Evolutionary conservation across 768 basidiomycete species (phyloP).

Genomic region (Hydnum rufescens): DNA sequence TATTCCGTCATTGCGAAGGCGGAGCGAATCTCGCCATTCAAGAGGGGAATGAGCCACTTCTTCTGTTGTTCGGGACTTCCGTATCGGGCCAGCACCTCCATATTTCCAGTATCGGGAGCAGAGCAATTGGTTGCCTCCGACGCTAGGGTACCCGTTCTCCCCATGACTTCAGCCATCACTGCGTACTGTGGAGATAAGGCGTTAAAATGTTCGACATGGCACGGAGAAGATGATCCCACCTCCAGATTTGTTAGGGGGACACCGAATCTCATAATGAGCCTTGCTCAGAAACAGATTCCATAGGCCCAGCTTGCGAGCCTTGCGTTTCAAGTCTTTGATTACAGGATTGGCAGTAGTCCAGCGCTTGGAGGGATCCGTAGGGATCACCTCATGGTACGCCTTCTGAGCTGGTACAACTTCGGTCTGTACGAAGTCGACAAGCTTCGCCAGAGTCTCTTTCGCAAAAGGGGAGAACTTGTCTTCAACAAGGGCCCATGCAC

Average conservation of each 20-base stretch:
- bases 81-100: constrained; percentile 96
- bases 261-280: constrained; percentile 75
- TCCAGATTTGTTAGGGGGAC: constrained; percentile 87
- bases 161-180: constrained; percentile 91
- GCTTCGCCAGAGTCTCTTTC: constrained; percentile 66
- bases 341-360: constrained; percentile 77
- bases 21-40: constrained; percentile 84
- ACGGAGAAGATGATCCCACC: constrained; percentile 24
- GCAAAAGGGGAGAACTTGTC: constrained; percentile 84
- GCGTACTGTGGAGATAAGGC: constrained; percentile 43
- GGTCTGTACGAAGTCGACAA: constrained; percentile 75
- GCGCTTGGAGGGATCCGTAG: constrained; percentile 45
- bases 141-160: constrained; percentile 60
- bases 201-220: not conserved
- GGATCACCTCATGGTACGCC: constrained; percentile 65
- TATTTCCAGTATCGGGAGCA: constrained; percentile 95
- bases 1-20: constrained; percentile 97
- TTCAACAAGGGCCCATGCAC: constrained; percentile 83
- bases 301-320: constrained; percentile 72
- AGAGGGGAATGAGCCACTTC: constrained; percentile 70
- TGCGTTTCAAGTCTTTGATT: constrained; percentile 65
- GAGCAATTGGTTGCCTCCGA: constrained; percentile 85
- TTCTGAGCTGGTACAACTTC: constrained; percentile 68
- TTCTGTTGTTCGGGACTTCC: constrained; percentile 81
- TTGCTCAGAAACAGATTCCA: constrained; percentile 98